Evolutionary conservation across 1,284 basidiomycete genomes (phyloP), one percentile per base, ranked within the genome.

Genomic region (Rhodofomes roseus): DNA sequence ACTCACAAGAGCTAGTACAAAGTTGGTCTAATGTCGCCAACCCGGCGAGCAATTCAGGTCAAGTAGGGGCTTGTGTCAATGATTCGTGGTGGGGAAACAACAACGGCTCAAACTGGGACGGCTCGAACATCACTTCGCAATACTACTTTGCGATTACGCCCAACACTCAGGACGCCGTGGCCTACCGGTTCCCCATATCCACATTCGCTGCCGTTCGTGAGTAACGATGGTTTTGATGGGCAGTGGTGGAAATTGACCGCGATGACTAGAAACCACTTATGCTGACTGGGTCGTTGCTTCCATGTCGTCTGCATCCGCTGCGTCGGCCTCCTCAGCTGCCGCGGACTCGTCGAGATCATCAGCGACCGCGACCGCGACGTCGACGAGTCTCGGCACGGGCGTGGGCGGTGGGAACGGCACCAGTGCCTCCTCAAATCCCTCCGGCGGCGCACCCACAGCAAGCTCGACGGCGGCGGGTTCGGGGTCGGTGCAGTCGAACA

Each of bases 181-280:
- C 82, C 40, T 80, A 82, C 22, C 78, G 82, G 63, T 72, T 79
- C 12, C 80, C 86, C 2, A 88, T 90, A 65, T 70, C 88, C 3
- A 90, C 84, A 1, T 94, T 93, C 72, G 79, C 75, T 34, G 91
- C 88, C 59, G 77, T 93, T 60, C 92, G 91, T 92, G 71, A 76
- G 89, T 89, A 39, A 34, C 31, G 31, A 41, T 55, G 43, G 53
- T 39, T 58, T 8, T 29, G 39, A 57, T 50, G 39, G 34, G 5
- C 22, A 20, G 12, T 22, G 55, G 20, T 34, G 18, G 23, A 44
- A 44, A 23, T 25, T 52, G 50, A 52, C 22, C 31, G 50, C 29
- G 20, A 34, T 52, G 31, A 36, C 20, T 68, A 90, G 89, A 90
- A 78, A 92, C 90, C 27, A 89, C 88, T 2, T 82, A 81, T 64